These are phyloP conservation scores for Globisporangium splendens DNA, from an alignment of 352 stramenopile species.

Conservation along the genomic window DNA sequence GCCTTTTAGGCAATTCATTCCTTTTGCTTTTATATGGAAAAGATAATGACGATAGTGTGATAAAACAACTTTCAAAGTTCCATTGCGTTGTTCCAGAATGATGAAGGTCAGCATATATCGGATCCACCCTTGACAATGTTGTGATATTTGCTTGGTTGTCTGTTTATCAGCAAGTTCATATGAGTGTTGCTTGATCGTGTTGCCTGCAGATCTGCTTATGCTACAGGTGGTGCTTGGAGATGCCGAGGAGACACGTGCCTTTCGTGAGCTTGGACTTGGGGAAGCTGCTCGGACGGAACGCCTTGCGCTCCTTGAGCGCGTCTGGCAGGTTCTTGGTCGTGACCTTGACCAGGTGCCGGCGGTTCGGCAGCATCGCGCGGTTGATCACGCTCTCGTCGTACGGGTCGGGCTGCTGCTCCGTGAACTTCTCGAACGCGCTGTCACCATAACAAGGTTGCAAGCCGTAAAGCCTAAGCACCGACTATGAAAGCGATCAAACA, in stretches of 20 bases:
- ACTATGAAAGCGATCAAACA: not conserved
- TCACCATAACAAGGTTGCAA: too few relatives aligned
- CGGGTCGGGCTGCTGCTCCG: slow-evolving; percentile 54
- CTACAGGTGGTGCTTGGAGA: slow-evolving; percentile 77
- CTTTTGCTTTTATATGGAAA: too few relatives aligned
- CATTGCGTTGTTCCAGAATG: too few relatives aligned
- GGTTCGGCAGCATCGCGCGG: slow-evolving; percentile 65
- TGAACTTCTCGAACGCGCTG: slow-evolving; percentile 68
- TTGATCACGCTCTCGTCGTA: slow-evolving; percentile 76
- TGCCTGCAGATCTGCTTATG: not conserved
- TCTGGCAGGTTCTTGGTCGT: slow-evolving; percentile 56
- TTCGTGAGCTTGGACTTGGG: slow-evolving; percentile 77
- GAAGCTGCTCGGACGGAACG: slow-evolving; percentile 54
- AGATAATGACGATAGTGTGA: too few relatives aligned
- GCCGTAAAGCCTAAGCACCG: not conserved
- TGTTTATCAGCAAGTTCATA: too few relatives aligned
- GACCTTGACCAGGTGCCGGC: slow-evolving; percentile 64
- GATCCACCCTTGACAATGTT: too few relatives aligned
- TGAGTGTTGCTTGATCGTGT: not conserved
- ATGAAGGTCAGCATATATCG: too few relatives aligned
- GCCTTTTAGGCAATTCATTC: too few relatives aligned
- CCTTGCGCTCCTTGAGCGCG: slow-evolving; percentile 62
- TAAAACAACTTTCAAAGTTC: too few relatives aligned
- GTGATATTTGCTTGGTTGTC: too few relatives aligned
- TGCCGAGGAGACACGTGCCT: slow-evolving; percentile 67